A percentile compares a stretch with the other conserved stretches of the same genome.
Conservation (phyloP, 2,329 filamentous ascomycete species). For the Emmonsia crescens region DNA sequence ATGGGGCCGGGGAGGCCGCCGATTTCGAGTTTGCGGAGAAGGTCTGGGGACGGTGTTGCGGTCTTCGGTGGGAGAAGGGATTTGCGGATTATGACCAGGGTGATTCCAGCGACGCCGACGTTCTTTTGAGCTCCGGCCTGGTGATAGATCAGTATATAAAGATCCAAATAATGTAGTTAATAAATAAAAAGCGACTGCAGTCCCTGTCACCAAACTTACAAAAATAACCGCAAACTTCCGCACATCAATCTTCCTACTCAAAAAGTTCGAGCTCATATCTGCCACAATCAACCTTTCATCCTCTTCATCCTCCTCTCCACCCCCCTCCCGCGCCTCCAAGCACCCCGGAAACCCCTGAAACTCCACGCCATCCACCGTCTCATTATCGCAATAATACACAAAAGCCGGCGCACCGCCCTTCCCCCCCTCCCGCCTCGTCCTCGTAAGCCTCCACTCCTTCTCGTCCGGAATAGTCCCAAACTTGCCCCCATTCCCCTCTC, state of each 20-base stretch:
- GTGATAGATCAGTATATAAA: slow-evolving; percentile 2
- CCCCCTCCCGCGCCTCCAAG: slow-evolving; percentile 52
- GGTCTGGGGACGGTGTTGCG: slow-evolving; percentile 53
- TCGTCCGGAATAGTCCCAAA: slow-evolving; percentile 76
- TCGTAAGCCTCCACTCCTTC: slow-evolving; percentile 60
- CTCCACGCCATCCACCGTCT: slow-evolving; percentile 81
- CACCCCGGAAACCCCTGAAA: slow-evolving; percentile 66
- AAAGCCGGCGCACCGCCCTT: slow-evolving; percentile 44
- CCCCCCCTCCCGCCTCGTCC: slow-evolving; percentile 46
- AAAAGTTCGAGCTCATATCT: slow-evolving; percentile 92
- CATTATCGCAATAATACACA: slow-evolving; percentile 87
- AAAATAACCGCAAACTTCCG: slow-evolving; percentile 76
- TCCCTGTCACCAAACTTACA: slow-evolving; percentile 37
- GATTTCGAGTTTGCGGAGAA: slow-evolving; percentile 65
- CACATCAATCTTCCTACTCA: slow-evolving; percentile 67
- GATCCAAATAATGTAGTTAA: not conserved
- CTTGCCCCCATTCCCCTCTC: slow-evolving; percentile 60
- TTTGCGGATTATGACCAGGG: slow-evolving; percentile 77
- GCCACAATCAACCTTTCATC: slow-evolving; percentile 69
- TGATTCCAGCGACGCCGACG: slow-evolving; percentile 73
- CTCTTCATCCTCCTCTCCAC: slow-evolving; percentile 44
- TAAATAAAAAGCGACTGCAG: not conserved
- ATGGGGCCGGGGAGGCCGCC: slow-evolving; percentile 55
- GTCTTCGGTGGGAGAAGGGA: slow-evolving; percentile 58
- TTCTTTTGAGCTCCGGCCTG: slow-evolving; percentile 82